Evolutionary conservation across 1,139 yeast genomes (phyloP).

Genomic region (Entelexis paramagnoliae): DNA sequence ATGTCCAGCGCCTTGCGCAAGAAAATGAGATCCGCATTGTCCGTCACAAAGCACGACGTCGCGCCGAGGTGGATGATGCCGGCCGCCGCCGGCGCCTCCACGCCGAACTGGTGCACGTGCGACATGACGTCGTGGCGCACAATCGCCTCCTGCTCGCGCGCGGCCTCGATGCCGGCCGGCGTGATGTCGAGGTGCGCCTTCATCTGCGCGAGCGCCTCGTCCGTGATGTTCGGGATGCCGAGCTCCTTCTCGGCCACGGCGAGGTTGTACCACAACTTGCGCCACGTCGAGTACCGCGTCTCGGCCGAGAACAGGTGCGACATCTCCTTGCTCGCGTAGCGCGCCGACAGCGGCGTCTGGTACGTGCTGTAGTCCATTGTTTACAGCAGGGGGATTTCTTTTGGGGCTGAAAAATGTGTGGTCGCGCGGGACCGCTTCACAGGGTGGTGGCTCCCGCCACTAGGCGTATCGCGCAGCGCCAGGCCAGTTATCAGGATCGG

Average conservation of each 20-base stretch:
- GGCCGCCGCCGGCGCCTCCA: slow-evolving; percentile 89
- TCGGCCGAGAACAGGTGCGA: slow-evolving; percentile 81
- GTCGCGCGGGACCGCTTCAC: background rate
- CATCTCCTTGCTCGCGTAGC: slow-evolving; percentile 98
- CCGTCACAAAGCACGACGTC: slow-evolving; percentile 94
- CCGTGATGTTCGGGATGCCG: slow-evolving; percentile 74
- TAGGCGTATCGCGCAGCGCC: background rate
- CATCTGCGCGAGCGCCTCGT: slow-evolving; percentile 87
- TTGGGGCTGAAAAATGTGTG: background rate
- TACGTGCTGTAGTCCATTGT: slow-evolving; percentile 37
- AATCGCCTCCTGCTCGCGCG: slow-evolving; percentile 88
- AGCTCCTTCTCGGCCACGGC: slow-evolving; percentile 93
- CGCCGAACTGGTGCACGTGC: slow-evolving; percentile 91
- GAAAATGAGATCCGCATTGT: slow-evolving; percentile 94
- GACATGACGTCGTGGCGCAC: slow-evolving; percentile 99
- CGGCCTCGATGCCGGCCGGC: slow-evolving; percentile 83
- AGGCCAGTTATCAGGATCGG: background rate
- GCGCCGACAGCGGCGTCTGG: slow-evolving; percentile 85
- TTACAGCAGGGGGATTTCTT: too few relatives aligned
- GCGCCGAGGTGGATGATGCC: slow-evolving; percentile 98
- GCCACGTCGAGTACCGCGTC: slow-evolving; percentile 95
- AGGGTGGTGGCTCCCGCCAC: background rate
- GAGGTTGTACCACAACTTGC: slow-evolving; percentile 89
- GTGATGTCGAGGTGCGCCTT: slow-evolving; percentile 64
- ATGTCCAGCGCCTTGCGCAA: slow-evolving; percentile 91